Base-by-base conservation (phyloP, 345 rosid species). In the Physaria fendleri region DNA sequence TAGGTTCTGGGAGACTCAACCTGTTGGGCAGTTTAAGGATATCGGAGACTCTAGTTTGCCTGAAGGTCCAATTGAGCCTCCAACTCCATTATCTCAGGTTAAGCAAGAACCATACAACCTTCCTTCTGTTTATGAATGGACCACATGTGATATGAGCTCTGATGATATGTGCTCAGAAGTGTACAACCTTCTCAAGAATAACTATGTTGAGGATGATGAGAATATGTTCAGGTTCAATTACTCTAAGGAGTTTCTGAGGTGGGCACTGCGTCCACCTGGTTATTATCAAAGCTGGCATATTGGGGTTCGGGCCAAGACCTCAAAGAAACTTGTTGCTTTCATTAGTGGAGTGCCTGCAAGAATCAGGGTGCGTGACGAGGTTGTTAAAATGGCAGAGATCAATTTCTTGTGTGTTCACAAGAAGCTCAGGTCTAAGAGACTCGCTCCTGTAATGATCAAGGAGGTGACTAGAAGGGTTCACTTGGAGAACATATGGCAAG, bases 391-490 rank as follows among this genome's bases (percentile, higher is more conserved):
- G 98, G 96, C 95, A 0, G 98, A 91, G 86, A 78, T 91, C 64
- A 91, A 91, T 74, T 91, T 91, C 78, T 69, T 91, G 75, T 91
- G 98, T 20, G 96, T 91, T 53, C 96, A 91, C 66, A 91, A 91
- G 85, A 85, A 85, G 81, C 96, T 91, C 47, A 81, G 98, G 61
- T 82, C 96, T 0, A 88, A 88, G 84, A 79, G 98, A 40, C 92
- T 91, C 2, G 95, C 98, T 4, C 98, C 98, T 4, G 98, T 91
- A 24, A 82, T 91, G 96, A 91, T 91, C 55, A 91, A 91, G 87
- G 98, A 91, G 74, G 92, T 91, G 10, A 88, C 96, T 1, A 77
- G 98, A 59, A 82, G 96, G 73, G 94, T 91, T 69, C 96, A 85
- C 50, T 60, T 83, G 84, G 96, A 91, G 85, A 84, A 88, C 56